These are phyloP conservation scores for Epichloe gansuensis DNA, from an alignment of 2,329 filamentous ascomycete genomes.

Conservation along the genomic window DNA sequence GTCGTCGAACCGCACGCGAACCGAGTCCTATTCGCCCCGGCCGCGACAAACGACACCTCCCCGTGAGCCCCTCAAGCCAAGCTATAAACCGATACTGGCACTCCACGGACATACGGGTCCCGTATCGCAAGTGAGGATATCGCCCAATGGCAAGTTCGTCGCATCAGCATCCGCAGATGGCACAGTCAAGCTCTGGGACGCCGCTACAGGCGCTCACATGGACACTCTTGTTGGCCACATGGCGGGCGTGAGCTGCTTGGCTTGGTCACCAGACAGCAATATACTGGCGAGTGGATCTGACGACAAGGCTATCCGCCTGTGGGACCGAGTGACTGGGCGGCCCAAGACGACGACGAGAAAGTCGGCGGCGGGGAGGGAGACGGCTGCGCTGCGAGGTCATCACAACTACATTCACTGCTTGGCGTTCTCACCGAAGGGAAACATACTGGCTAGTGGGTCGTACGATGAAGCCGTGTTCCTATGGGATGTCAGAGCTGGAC, in stretches of 20 bases:
- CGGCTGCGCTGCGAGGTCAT: slow-evolving; percentile 62
- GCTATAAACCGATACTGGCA: slow-evolving; percentile 58
- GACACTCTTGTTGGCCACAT: slow-evolving; percentile 89
- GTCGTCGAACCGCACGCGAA: slow-evolving; percentile 19
- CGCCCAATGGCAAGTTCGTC: slow-evolving; percentile 79
- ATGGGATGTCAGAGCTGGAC: slow-evolving; percentile 85
- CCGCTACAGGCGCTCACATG: slow-evolving; percentile 62
- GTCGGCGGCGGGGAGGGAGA: slow-evolving; percentile 25
- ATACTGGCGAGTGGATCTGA: slow-evolving; percentile 86
- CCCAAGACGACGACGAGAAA: slow-evolving; percentile 36
- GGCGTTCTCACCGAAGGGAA: slow-evolving; percentile 94
- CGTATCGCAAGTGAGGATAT: slow-evolving; percentile 79
- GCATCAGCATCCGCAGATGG: slow-evolving; percentile 83
- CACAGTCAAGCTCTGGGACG: slow-evolving; percentile 85
- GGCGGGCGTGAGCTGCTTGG: slow-evolving; percentile 80
- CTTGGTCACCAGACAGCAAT: slow-evolving; percentile 86
- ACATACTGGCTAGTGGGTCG: slow-evolving; percentile 87
- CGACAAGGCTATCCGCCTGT: slow-evolving; percentile 90
- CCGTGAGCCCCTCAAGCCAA: slow-evolving; percentile 42
- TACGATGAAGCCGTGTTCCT: slow-evolving; percentile 96
- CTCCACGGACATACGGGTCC: slow-evolving; percentile 68
- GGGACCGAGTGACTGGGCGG: slow-evolving; percentile 59
- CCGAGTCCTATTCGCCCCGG: slow-evolving; percentile 8
- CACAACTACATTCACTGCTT: slow-evolving; percentile 94
- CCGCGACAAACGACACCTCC: slow-evolving; percentile 23